Conservation (phyloP, 1,139 yeast species). For the Trichomonascaceae sp. region DNA sequence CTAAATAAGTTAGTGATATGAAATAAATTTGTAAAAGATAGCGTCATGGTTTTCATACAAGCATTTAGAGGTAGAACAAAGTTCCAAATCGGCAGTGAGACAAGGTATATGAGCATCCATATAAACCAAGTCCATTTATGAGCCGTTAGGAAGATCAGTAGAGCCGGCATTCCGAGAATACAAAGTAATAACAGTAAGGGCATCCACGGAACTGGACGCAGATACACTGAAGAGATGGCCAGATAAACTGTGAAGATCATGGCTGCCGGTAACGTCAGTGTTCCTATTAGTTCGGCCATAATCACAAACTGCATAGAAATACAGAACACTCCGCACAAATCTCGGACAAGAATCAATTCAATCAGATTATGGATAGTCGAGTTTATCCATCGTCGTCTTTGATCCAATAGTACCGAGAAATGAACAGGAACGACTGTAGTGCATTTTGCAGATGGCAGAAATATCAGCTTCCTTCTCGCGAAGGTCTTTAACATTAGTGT, state of each 20-base stretch:
- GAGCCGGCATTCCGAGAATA: constrained; percentile 79
- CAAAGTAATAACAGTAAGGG: constrained; percentile 69
- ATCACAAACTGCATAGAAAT: constrained; percentile 35
- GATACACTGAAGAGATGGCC: constrained; percentile 60
- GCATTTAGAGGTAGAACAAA: constrained; percentile 80
- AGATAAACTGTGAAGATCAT: constrained; percentile 77
- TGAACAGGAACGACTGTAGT: constrained; percentile 31
- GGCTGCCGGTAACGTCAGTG: constrained; percentile 78
- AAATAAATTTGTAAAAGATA: not conserved
- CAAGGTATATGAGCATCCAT: constrained; percentile 72
- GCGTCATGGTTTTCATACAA: constrained; percentile 27
- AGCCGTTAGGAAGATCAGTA: constrained; percentile 74
- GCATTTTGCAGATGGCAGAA: constrained; percentile 32
- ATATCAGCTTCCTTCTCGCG: constrained; percentile 31
- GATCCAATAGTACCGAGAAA: constrained; percentile 31
- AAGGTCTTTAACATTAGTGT: constrained; percentile 33
- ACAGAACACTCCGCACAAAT: constrained; percentile 35
- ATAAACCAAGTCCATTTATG: constrained; percentile 62
- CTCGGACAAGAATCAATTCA: constrained; percentile 30
- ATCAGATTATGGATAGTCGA: constrained; percentile 34
- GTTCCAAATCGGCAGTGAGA: constrained; percentile 89
- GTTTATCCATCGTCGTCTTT: constrained; percentile 37
- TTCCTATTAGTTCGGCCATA: constrained; percentile 31
- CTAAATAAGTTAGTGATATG: constrained; percentile 12
- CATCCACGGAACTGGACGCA: constrained; percentile 70